These are phyloP conservation scores for Aegilops tauschii DNA, from an alignment of 176 grass and related monocot species.

Conservation along the genomic window DNA sequence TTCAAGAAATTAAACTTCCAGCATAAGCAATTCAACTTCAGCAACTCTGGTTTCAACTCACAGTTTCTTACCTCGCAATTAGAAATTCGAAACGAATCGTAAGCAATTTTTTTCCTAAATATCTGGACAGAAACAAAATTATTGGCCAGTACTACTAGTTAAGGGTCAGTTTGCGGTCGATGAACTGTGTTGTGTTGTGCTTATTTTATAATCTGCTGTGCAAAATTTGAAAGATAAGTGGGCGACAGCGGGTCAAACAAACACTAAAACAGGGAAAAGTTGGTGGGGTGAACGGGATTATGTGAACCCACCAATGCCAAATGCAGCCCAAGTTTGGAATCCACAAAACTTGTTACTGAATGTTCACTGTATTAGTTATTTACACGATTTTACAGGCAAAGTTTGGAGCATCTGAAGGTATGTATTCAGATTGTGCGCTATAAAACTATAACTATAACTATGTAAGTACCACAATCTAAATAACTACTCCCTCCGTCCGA, in stretches of 20 bases:
- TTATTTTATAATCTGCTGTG: not conserved
- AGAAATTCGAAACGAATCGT: not conserved
- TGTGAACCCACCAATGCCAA: not conserved
- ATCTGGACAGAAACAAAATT: not conserved
- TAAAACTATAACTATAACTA: not conserved
- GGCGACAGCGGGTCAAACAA: not conserved
- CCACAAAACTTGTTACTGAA: not conserved
- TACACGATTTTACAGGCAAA: not conserved
- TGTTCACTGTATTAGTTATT: not conserved
- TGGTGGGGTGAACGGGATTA: not conserved
- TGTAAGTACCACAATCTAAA: not conserved
- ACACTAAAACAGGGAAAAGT: not conserved
- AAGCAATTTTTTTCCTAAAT: not conserved
- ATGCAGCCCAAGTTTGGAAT: not conserved
- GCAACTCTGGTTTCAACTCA: too few species aligned
- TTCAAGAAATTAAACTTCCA: not conserved
- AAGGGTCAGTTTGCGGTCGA: not conserved
- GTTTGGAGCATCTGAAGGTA: not conserved
- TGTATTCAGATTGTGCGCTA: not conserved
- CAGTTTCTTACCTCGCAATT: not conserved
- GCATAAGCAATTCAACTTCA: not conserved
- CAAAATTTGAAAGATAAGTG: not conserved
- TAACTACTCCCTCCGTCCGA: too few species aligned
- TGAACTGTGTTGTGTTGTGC: not conserved
- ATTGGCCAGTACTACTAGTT: not conserved